These are phyloP conservation scores for Colletotrichum incanum DNA, from an alignment of 2,329 filamentous ascomycete genomes.

Conservation along the genomic window DNA sequence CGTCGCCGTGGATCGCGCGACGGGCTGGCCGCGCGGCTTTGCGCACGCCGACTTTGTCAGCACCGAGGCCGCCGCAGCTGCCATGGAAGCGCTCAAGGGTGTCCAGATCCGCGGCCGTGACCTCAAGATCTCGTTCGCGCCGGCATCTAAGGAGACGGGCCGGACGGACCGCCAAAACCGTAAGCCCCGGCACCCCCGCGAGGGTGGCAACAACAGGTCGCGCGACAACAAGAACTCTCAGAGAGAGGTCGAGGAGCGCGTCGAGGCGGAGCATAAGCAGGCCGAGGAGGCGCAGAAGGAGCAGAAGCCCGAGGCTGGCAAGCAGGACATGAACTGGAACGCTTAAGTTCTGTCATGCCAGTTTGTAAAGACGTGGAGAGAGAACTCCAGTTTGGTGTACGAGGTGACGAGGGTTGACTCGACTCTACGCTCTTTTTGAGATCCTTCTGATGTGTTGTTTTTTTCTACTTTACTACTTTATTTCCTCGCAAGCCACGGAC, in stretches of 20 bases:
- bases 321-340: constrained; percentile 41
- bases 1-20: constrained; percentile 85
- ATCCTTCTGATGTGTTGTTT: constrained; percentile 1
- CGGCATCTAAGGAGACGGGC: constrained; percentile 23
- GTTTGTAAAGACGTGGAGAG: not conserved
- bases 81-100: constrained; percentile 67
- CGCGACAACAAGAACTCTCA: not conserved
- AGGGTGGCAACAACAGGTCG: not conserved
- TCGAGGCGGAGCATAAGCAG: constrained; percentile 23
- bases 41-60: constrained; percentile 86
- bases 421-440: not conserved
- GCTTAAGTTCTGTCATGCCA: constrained; percentile 9
- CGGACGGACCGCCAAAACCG: not conserved
- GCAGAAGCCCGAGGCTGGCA: constrained; percentile 37
- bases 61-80: constrained; percentile 75
- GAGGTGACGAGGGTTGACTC: not conserved
- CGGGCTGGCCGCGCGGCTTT: constrained; percentile 86
- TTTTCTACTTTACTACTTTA: not conserved
- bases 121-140: constrained; percentile 77
- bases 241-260: constrained; percentile 6
- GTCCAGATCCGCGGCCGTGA: constrained; percentile 76
- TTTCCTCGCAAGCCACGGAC: not conserved
- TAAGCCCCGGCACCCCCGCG: not conserved
- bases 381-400: not conserved
- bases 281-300: constrained; percentile 35